Percentiles rank a stretch among this genome's conserved stretches.
phyloP scores from a whole-genome alignment of 1,284 basidiomycete genomes.

The Cryptococcus neoformans region DNA sequence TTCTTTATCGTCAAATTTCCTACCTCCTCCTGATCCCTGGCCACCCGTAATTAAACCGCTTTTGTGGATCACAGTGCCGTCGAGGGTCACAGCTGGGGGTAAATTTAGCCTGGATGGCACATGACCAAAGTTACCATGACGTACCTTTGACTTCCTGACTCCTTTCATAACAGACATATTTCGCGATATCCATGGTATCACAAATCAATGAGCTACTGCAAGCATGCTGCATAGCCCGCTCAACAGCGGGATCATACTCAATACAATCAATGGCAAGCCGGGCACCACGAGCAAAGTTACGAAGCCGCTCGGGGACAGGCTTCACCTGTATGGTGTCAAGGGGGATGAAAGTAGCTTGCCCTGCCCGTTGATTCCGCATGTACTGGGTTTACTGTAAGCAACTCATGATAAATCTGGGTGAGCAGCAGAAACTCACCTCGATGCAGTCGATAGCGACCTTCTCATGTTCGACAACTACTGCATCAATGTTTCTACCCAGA shows the following conservation, averaged over 20 bases:
- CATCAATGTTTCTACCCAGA: constrained; percentile 90
- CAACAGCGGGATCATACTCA: constrained; percentile 77
- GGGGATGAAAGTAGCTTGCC: constrained; percentile 95
- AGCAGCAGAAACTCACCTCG: constrained; percentile 57
- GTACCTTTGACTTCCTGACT: constrained; percentile 92
- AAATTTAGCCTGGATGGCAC: neutral
- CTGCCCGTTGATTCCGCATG: constrained; percentile 89
- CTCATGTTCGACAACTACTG: constrained; percentile 94
- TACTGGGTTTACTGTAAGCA: constrained; percentile 59
- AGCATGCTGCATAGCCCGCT: constrained; percentile 92
- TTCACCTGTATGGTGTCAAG: constrained; percentile 95
- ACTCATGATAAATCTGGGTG: neutral
- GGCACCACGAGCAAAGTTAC: constrained; percentile 86
- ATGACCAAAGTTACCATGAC: constrained; percentile 19
- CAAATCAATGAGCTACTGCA: constrained; percentile 95
- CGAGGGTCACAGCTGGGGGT: constrained; percentile 81
- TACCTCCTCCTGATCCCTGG: constrained; percentile 63
- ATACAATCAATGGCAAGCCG: constrained; percentile 93
- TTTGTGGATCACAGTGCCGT: constrained; percentile 97
- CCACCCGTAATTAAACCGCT: constrained; percentile 97
- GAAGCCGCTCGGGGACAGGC: constrained; percentile 89
- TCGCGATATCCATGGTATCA: constrained; percentile 89
- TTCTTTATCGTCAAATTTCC: constrained; percentile 93
- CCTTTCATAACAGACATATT: constrained; percentile 88
- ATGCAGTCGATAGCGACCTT: constrained; percentile 98